phyloP scores from a whole-genome alignment of 306 rosid genomes.

The Calophaca sinica region DNA sequence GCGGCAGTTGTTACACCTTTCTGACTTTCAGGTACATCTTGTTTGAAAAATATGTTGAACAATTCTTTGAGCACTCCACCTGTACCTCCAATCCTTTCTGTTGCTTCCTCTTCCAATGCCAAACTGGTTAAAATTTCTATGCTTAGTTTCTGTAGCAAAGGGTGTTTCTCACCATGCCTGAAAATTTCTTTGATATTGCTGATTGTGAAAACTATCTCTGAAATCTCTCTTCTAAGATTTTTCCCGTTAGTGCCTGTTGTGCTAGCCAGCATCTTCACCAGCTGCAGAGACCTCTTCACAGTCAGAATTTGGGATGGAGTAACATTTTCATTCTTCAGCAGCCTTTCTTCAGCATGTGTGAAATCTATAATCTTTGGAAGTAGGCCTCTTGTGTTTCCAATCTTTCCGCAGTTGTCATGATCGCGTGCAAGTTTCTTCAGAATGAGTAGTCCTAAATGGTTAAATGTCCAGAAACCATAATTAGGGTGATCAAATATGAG shows the following conservation, averaged over 20 bases:
- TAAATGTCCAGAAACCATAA: constrained; percentile 82
- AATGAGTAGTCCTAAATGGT: constrained; percentile 80
- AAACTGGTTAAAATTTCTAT: constrained; percentile 83
- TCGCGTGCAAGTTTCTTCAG: constrained; percentile 86
- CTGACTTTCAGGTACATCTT: constrained; percentile 50
- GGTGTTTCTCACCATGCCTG: constrained; percentile 72
- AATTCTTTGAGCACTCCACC: constrained; percentile 85
- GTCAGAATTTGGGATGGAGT: constrained; percentile 65
- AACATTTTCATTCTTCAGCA: constrained; percentile 62
- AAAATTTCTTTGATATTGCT: constrained; percentile 84
- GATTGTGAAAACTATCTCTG: constrained; percentile 85
- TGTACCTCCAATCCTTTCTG: constrained; percentile 85
- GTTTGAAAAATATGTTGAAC: constrained; percentile 70
- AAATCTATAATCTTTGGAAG: constrained; percentile 86
- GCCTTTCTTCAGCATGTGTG: constrained; percentile 71
- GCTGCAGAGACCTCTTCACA: constrained; percentile 78
- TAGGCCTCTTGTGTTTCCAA: constrained; percentile 89
- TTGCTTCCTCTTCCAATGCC: constrained; percentile 83
- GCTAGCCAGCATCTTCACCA: constrained; percentile 86
- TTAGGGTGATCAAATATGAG: constrained; percentile 55
- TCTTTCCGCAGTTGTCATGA: constrained; percentile 93
- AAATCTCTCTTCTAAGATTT: constrained; percentile 74
- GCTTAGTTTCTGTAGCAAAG: constrained; percentile 74
- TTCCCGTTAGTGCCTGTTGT: constrained; percentile 82
- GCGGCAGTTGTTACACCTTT: constrained; percentile 62